phyloP scores from a whole-genome alignment of 129 eudicot species.

The Deinandra increscens region DNA sequence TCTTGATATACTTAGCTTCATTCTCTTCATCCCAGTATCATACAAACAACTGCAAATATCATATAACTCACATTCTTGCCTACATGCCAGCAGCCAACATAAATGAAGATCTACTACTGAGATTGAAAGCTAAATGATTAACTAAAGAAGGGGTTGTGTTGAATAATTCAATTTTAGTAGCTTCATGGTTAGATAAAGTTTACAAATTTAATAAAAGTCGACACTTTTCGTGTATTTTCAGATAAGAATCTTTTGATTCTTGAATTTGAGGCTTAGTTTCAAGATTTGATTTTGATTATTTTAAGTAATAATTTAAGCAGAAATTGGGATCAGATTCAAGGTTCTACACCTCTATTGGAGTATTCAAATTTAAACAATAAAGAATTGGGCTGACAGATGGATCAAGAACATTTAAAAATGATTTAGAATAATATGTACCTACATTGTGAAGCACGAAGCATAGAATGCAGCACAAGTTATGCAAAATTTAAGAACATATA shows the following conservation, averaged over 20 bases:
- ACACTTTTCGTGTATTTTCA: constrained; percentile 15
- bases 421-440: constrained; percentile 23
- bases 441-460: constrained; percentile 37
- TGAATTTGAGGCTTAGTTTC: constrained; percentile 3
- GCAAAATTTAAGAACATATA: constrained; percentile 23
- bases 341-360: constrained; percentile 23
- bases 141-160: not conserved
- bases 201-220: constrained; percentile 5
- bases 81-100: not conserved
- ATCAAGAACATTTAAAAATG: constrained; percentile 9
- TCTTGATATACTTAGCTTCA: constrained; percentile 39
- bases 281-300: constrained; percentile 7
- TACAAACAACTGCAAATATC: not conserved
- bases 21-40: not conserved
- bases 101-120: constrained; percentile 2
- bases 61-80: not conserved
- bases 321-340: constrained; percentile 15
- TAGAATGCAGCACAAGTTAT: constrained; percentile 35
- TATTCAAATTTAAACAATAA: constrained; percentile 10
- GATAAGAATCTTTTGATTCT: constrained; percentile 25
- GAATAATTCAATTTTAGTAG: not conserved
- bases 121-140: constrained; percentile 1
- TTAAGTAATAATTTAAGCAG: constrained; percentile 25
- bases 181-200: constrained; percentile 25
- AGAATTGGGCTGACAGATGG: constrained; percentile 29